Percentiles rank a stretch among this genome's conserved stretches.
Conservation (phyloP, 305 asterid species). For the Ilex paraguariensis region DNA sequence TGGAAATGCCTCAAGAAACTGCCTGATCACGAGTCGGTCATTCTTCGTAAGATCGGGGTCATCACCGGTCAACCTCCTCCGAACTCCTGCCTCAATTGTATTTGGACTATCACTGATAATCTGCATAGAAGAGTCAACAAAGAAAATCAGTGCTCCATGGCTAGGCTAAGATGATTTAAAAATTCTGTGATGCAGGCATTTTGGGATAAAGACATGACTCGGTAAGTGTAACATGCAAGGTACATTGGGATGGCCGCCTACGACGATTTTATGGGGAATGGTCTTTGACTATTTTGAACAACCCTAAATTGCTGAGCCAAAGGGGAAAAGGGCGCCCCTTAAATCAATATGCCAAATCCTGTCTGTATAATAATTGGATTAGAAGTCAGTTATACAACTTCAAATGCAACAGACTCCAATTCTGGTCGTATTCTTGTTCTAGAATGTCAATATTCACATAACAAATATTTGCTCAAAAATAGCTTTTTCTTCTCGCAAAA, state of each 20-base stretch:
- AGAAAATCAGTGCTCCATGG: background rate
- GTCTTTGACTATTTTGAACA: no score
- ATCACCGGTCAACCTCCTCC: conserved; percentile 55
- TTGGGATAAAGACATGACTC: background rate
- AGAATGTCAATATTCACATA: background rate
- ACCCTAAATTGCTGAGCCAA: no score
- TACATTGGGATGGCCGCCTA: no score
- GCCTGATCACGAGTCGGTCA: conserved; percentile 48
- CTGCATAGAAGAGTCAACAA: conserved; percentile 26
- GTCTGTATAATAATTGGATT: no score
- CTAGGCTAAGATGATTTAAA: background rate
- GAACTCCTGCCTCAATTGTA: conserved; percentile 34
- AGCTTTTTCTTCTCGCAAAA: background rate
- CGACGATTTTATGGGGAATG: no score
- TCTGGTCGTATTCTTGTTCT: no score
- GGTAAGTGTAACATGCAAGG: background rate
- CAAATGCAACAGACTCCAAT: no score
- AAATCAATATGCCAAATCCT: no score
- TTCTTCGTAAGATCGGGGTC: conserved; percentile 56
- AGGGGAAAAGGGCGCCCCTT: no score
- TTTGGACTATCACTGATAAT: conserved; percentile 43
- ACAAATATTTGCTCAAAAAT: background rate
- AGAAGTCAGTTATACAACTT: no score
- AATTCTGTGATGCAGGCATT: background rate
- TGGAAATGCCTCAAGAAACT: conserved; percentile 58